Evolutionary conservation across 768 basidiomycete species (phyloP).

Genomic region (Lactarius hengduanensis): DNA sequence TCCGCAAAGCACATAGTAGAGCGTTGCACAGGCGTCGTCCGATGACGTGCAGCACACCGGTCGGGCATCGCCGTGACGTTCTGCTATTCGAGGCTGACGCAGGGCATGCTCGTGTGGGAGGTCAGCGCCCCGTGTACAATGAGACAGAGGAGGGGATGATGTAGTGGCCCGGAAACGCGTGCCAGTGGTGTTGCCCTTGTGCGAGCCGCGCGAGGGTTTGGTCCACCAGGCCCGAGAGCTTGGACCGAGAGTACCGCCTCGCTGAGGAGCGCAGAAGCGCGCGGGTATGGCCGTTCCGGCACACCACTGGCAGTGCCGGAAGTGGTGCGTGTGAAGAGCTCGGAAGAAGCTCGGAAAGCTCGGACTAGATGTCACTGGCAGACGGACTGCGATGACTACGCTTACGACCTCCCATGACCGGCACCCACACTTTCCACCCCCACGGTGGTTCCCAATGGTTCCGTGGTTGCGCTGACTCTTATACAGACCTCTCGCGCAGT

Average conservation of each 20-base stretch:
- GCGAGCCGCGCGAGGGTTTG: slow-evolving; percentile 10
- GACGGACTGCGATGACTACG: slow-evolving; percentile 14
- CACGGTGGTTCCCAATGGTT: background rate
- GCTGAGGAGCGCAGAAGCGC: too few species aligned
- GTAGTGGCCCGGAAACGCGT: background rate
- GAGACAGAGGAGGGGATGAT: too few species aligned
- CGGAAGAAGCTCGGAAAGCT: slow-evolving; percentile 15
- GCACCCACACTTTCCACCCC: background rate
- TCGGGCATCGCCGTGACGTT: slow-evolving; percentile 13
- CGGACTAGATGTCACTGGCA: background rate
- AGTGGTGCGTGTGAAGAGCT: background rate
- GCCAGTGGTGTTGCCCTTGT: slow-evolving; percentile 5
- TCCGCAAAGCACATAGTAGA: slow-evolving; percentile 3
- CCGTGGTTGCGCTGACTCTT: background rate
- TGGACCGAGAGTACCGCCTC: background rate
- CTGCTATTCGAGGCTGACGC: slow-evolving; percentile 16
- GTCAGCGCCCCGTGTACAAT: background rate
- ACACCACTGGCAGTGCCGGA: too few species aligned
- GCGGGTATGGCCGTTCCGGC: background rate
- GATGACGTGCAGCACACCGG: background rate
- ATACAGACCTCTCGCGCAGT: background rate
- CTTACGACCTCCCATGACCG: background rate
- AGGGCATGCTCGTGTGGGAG: background rate
- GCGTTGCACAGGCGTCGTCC: slow-evolving; percentile 13
- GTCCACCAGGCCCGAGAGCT: slow-evolving; percentile 2